phyloP scores from a whole-genome alignment of 2,329 filamentous ascomycete species.

The Ascochyta lentis region DNA sequence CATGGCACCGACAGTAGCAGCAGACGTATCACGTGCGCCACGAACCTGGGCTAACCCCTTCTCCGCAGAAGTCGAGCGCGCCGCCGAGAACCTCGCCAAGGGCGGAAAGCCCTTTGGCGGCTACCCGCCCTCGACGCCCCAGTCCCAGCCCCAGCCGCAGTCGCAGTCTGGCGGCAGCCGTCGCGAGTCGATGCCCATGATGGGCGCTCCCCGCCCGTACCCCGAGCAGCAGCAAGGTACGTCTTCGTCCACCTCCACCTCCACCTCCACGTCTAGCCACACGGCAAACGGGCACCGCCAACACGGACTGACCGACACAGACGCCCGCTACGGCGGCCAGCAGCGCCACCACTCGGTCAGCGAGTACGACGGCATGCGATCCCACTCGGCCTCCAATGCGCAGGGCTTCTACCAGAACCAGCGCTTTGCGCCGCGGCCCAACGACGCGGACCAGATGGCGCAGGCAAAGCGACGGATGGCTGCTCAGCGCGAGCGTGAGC shows the following conservation, averaged over 20 bases:
- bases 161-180: conserved; percentile 63
- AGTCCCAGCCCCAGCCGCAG: not conserved
- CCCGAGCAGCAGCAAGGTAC: conserved; percentile 66
- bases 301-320: conserved; percentile 45
- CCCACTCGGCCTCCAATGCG: conserved; percentile 77
- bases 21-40: conserved; percentile 1
- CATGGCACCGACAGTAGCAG: conserved; percentile 2
- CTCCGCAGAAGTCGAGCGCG: conserved; percentile 85
- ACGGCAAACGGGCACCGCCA: not conserved
- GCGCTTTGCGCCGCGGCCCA: conserved; percentile 85
- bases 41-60: conserved; percentile 21
- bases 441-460: conserved; percentile 97
- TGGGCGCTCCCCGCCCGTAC: conserved; percentile 60
- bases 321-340: conserved; percentile 71
- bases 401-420: conserved; percentile 95
- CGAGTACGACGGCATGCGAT: conserved; percentile 80
- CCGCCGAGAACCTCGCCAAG: conserved; percentile 94
- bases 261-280: not conserved
- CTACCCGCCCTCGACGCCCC: conserved; percentile 31
- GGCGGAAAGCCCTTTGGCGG: conserved; percentile 86
- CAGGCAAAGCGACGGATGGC: conserved; percentile 99
- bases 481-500: conserved; percentile 96
- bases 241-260: conserved; percentile 7
- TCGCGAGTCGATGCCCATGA: conserved; percentile 79
- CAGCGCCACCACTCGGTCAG: conserved; percentile 83